Percentiles rank a stretch among this genome's conserved stretches.
Evolutionary conservation across 2,329 filamentous ascomycete genomes (phyloP).

Genomic region (Neurospora sp.): DNA sequence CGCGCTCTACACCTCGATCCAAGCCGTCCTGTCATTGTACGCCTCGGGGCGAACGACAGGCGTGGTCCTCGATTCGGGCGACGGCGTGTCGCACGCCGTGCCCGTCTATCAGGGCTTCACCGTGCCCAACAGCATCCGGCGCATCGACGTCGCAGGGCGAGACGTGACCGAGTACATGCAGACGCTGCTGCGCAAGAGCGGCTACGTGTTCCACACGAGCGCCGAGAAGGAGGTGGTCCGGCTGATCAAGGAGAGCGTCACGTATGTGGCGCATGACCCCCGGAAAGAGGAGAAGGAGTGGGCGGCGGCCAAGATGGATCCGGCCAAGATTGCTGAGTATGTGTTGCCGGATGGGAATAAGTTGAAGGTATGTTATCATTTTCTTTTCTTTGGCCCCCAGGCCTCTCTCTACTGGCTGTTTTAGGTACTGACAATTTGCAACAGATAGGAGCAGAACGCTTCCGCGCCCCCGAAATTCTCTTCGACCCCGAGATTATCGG

Average conservation of each 20-base stretch:
- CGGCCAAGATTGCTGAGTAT: constrained; percentile 77
- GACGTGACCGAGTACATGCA: constrained; percentile 97
- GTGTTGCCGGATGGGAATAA: constrained; percentile 85
- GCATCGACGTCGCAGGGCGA: constrained; percentile 91
- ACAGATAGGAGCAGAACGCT: constrained; percentile 78
- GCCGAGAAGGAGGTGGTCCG: constrained; percentile 99
- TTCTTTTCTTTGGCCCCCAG: too few relatives aligned
- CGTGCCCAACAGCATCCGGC: constrained; percentile 86
- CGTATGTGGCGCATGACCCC: constrained; percentile 84
- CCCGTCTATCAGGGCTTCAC: constrained; percentile 97
- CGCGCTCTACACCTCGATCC: constrained; percentile 90
- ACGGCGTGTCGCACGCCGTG: constrained; percentile 94
- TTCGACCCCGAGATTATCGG: constrained; percentile 97
- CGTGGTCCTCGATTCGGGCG: constrained; percentile 88
- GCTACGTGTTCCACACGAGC: constrained; percentile 92
- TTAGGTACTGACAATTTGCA: too few relatives aligned
- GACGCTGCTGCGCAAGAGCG: constrained; percentile 78
- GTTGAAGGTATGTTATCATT: constrained; percentile 54
- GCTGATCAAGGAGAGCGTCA: constrained; percentile 89
- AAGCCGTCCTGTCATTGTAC: constrained; percentile 92
- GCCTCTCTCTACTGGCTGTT: neutral
- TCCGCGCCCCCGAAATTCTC: constrained; percentile 91
- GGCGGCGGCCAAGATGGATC: constrained; percentile 66
- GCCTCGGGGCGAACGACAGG: constrained; percentile 92
- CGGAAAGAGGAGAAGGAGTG: constrained; percentile 96